A percentile compares a stretch with the other conserved stretches of the same genome.
phyloP scores from a whole-genome alignment of 495 filamentous ascomycete species.

The Xylaria castorea region DNA sequence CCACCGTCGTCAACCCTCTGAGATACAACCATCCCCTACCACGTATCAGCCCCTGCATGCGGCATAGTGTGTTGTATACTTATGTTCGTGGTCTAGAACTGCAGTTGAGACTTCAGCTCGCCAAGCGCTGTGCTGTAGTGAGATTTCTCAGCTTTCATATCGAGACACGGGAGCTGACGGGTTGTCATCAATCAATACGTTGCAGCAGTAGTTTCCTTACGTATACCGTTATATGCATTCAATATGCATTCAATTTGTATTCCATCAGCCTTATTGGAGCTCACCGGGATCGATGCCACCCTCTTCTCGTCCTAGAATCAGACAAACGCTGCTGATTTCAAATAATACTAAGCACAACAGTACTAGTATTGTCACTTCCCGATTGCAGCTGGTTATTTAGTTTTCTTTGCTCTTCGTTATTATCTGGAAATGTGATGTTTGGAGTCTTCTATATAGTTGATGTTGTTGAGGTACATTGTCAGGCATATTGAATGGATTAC shows the following conservation, averaged over 20 bases:
- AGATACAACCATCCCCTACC: conserved; percentile 1
- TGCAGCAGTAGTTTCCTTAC: neutral
- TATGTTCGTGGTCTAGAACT: conserved; percentile 8
- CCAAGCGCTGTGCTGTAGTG: neutral
- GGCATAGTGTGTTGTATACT: neutral
- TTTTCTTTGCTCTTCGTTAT: neutral
- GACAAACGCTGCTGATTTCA: conserved; percentile 2
- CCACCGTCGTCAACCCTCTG: neutral
- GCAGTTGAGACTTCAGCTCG: conserved; percentile 14
- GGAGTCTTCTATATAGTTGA: neutral
- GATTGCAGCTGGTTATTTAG: neutral
- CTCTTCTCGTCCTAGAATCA: neutral
- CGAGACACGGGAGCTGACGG: conserved; percentile 18
- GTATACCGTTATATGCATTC: neutral
- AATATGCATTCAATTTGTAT: conserved; percentile 9
- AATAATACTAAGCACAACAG: neutral
- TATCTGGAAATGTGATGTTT: neutral
- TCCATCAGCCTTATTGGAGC: conserved; percentile 13
- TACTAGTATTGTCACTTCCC: neutral
- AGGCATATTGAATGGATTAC: conserved; percentile 14
- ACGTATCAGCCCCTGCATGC: conserved; percentile 11
- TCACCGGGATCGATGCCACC: neutral
- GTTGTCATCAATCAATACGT: neutral
- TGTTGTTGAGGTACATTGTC: neutral
- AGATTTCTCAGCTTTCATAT: conserved; percentile 13